Percentiles rank a stretch among this genome's conserved stretches.
Conservation (phyloP, 2,329 filamentous ascomycete genomes). For the Pseudocercospora fuligena region DNA sequence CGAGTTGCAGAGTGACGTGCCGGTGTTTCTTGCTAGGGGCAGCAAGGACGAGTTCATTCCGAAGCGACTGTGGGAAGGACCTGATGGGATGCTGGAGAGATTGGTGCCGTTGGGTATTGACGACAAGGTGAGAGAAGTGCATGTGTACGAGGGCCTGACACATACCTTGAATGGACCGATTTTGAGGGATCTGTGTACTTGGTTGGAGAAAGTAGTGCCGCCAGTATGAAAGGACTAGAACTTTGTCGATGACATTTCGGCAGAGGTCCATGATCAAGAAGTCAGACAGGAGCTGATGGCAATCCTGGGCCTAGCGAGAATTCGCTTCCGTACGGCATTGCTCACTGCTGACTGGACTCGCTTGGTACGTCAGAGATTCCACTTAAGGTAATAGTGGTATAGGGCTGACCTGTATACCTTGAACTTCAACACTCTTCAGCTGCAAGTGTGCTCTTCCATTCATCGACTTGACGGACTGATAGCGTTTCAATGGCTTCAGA, state of each 20-base stretch:
- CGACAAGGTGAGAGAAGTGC: neutral
- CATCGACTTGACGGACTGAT: no score
- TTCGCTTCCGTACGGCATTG: no score
- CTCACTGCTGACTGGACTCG: neutral
- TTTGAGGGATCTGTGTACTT: neutral
- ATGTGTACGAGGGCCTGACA: neutral
- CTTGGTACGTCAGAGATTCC: neutral
- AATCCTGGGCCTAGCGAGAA: no score
- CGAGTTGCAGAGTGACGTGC: slow-evolving; percentile 45
- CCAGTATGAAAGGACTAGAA: neutral
- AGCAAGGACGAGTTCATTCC: slow-evolving; percentile 53
- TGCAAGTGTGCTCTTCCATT: no score
- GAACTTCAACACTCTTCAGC: no score
- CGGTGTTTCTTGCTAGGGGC: slow-evolving; percentile 53
- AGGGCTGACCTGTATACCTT: neutral
- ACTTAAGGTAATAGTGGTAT: neutral
- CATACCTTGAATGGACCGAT: neutral
- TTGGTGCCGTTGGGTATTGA: neutral
- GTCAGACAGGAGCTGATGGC: no score
- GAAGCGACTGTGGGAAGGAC: slow-evolving; percentile 40
- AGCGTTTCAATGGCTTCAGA: neutral
- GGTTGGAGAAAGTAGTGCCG: neutral
- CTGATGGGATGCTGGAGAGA: neutral
- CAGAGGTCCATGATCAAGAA: no score
- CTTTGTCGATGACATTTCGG: no score